phyloP scores from a whole-genome alignment of 2,329 filamentous ascomycete genomes.

The Ophiostoma tasmaniense region DNA sequence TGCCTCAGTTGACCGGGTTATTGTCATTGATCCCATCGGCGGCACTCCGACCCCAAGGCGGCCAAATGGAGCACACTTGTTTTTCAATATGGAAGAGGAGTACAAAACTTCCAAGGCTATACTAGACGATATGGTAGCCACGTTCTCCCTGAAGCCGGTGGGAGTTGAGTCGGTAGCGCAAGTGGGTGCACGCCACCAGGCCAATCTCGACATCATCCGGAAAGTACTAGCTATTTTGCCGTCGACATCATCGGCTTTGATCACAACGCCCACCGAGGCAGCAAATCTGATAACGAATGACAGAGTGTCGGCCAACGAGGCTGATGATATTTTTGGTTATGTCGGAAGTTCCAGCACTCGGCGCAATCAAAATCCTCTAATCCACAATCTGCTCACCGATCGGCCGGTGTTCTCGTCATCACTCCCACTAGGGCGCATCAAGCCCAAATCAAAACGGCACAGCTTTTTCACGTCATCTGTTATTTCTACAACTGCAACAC shows the following conservation, averaged over 20 bases:
- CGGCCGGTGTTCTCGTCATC: conserved; percentile 90
- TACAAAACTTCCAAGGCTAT: conserved; percentile 60
- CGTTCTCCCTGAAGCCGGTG: not conserved
- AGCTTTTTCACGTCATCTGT: not conserved
- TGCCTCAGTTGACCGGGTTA: conserved; percentile 70
- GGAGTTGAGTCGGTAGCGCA: conserved; percentile 10
- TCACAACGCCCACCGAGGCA: conserved; percentile 79
- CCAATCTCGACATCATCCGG: conserved; percentile 67
- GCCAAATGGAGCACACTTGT: conserved; percentile 62
- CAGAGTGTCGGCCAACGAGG: conserved; percentile 9
- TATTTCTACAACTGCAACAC: not conserved
- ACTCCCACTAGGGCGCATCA: conserved; percentile 62
- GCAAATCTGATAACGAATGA: conserved; percentile 42
- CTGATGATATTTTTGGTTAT: conserved; percentile 40
- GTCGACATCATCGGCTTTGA: conserved; percentile 73
- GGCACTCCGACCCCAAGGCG: conserved; percentile 65
- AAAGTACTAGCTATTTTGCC: conserved; percentile 68
- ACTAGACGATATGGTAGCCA: conserved; percentile 33
- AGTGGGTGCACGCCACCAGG: conserved; percentile 40
- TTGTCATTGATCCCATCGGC: conserved; percentile 78
- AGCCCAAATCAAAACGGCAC: conserved; percentile 21
- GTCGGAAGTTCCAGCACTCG: conserved; percentile 46
- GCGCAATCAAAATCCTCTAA: conserved; percentile 66
- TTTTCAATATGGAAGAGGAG: conserved; percentile 91
- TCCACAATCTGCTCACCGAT: conserved; percentile 93